Conservation (phyloP, 805 yeast species). For the Starmerella bombi region DNA sequence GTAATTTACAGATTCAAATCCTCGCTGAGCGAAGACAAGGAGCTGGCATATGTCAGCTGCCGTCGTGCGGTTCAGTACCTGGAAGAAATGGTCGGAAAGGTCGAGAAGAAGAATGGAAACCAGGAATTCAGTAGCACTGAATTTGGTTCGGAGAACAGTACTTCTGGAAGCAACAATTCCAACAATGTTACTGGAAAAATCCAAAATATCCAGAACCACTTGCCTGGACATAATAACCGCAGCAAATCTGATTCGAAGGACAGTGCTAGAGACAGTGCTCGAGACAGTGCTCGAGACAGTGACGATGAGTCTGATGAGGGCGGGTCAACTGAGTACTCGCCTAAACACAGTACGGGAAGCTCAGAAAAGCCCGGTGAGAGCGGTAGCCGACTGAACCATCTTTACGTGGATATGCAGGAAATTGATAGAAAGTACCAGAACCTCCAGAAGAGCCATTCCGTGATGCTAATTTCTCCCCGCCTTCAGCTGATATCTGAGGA, state of each 20-base stretch:
- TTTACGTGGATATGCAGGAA: slow-evolving; percentile 34
- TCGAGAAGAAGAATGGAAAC: neutral
- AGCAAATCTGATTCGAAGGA: neutral
- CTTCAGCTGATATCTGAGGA: slow-evolving; percentile 50
- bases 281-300: neutral
- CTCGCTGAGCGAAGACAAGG: slow-evolving; percentile 34
- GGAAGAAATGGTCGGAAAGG: slow-evolving; percentile 36
- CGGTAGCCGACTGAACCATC: slow-evolving; percentile 5
- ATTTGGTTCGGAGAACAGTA: neutral
- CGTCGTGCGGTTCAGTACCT: slow-evolving; percentile 39
- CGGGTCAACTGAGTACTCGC: neutral
- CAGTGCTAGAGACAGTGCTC: neutral
- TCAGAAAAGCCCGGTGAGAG: neutral
- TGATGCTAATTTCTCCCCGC: slow-evolving; percentile 69
- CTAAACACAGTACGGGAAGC: neutral
- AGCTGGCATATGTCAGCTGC: slow-evolving; percentile 33
- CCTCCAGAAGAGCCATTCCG: slow-evolving; percentile 40
- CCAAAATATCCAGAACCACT: neutral
- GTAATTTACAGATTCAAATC: slow-evolving; percentile 47
- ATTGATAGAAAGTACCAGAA: slow-evolving; percentile 29
- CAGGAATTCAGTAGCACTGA: neutral
- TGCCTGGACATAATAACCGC: neutral
- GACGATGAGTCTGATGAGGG: too few relatives aligned
- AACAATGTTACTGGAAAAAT: neutral
- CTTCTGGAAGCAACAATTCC: neutral